Base-by-base conservation (phyloP, 75 land plant species). In the Selaginella tamariscina region DNA sequence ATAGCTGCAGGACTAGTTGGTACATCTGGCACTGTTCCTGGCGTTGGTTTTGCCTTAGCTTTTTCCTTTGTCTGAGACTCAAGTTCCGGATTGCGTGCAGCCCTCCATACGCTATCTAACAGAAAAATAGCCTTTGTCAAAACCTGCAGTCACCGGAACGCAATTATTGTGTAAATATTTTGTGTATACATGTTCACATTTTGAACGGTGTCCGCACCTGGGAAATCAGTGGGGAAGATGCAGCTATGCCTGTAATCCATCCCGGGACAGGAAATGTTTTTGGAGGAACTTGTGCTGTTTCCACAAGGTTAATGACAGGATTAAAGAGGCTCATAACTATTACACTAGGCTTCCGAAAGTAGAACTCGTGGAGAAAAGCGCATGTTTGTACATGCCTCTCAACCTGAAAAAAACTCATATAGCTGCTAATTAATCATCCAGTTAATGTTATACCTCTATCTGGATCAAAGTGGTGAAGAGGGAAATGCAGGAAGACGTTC, bases 361-460 rank as follows among this genome's bases (percentile, higher is more conserved):
- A 68, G 20, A 39, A 22, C 20, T 68, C 70, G 20, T 68, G 54
- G 27, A 68, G 27, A 39, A 68, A 24, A 8, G 26, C 33, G 29
- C 70, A 68, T 21, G 70, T 68, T 9, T 54, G 56, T 20, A 68
- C 28, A 29, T 27, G 54, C 29, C 55, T 68, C 28, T 68, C 70
- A 33, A 39, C 1, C 70, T 39, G 70, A 20, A 68, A 23, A 59
- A 59, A 59, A n/a, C 23, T 8, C 27, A 9, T 9, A 59, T 9
- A 26, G 62, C 62, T 59, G n/a, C 20, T 11, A n/a, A 21, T 9
- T n/a, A 8, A 59, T 5, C 5, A 26, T 59, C 27, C 29, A 27
- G 65, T 26, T 20, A 65, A 29, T 27, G 2, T 27, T 2, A 32
- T 24, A 32, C 68, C 33, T 66, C 68, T 22, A 32, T 66, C 1